phyloP scores from a whole-genome alignment of 345 rosid species.

The Limnanthes douglasii region DNA sequence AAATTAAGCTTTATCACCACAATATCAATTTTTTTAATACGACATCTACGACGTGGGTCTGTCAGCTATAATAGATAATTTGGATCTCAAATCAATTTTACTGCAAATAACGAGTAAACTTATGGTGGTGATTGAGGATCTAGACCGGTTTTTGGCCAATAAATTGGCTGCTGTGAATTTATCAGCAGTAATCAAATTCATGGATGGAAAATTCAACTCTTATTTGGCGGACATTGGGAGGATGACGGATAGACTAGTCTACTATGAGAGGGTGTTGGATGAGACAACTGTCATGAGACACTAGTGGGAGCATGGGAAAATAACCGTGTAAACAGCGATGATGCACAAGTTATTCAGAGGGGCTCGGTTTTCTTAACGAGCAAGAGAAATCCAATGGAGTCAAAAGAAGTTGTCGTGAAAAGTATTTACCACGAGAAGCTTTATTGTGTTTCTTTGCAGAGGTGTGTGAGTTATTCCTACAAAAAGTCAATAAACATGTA shows the following conservation, averaged over 20 bases:
- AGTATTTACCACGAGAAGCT: too few species aligned
- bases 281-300: too few species aligned
- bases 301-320: too few species aligned
- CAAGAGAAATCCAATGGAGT: too few species aligned
- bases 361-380: too few species aligned
- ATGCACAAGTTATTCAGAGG: too few species aligned
- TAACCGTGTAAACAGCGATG: too few species aligned
- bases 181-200: conserved; percentile 47
- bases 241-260: conserved; percentile 56
- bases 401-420: too few species aligned
- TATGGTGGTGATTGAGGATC: conserved; percentile 51
- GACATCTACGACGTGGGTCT: conserved; percentile 65
- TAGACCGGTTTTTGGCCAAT: conserved; percentile 34
- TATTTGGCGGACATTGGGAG: conserved; percentile 52
- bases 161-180: conserved; percentile 40
- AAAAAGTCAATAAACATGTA: too few species aligned
- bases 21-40: conserved; percentile 55
- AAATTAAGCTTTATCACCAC: conserved; percentile 70
- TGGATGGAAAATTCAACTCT: conserved; percentile 48
- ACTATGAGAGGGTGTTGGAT: too few species aligned
- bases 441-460: too few species aligned
- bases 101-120: conserved; percentile 36
- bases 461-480: too few species aligned
- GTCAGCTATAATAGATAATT: conserved; percentile 35
- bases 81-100: conserved; percentile 41